Evolutionary conservation across 305 asterid genomes (phyloP).

Genomic region (Andrographis paniculata): DNA sequence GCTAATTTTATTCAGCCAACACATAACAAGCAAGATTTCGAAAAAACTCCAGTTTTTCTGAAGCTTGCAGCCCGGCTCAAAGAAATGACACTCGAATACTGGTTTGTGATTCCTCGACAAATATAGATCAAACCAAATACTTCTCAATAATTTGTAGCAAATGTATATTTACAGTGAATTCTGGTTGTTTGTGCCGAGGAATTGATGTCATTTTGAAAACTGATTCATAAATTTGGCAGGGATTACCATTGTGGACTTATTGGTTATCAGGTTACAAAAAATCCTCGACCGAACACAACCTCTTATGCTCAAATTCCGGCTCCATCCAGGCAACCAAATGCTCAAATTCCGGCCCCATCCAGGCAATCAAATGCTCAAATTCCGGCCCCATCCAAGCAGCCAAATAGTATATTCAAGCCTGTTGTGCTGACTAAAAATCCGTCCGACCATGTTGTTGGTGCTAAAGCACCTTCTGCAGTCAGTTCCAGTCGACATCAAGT

Average conservation of each 20-base stretch:
- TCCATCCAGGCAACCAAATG: conserved; percentile 19
- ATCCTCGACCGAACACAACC: conserved; percentile 23
- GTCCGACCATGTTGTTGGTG: conserved; percentile 20
- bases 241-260: conserved; percentile 46
- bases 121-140: too few species aligned
- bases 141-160: not conserved
- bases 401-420: conserved; percentile 34
- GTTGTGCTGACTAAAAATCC: conserved; percentile 28
- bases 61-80: conserved; percentile 57
- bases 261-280: conserved; percentile 38
- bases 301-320: too few species aligned
- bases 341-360: too few species aligned
- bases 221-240: conserved; percentile 34
- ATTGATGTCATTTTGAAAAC: conserved; percentile 10
- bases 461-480: conserved; percentile 23
- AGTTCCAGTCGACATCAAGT: conserved; percentile 24
- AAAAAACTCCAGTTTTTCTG: conserved; percentile 54
- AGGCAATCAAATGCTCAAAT: too few species aligned
- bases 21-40: conserved; percentile 69
- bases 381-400: too few species aligned
- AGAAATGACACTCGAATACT: conserved; percentile 55
- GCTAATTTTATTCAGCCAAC: conserved; percentile 56
- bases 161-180: not conserved
- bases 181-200: not conserved
- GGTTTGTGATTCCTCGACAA: conserved; percentile 41